These are phyloP conservation scores for Candida arabinofermentans DNA, from an alignment of 805 yeast species.

Conservation along the genomic window DNA sequence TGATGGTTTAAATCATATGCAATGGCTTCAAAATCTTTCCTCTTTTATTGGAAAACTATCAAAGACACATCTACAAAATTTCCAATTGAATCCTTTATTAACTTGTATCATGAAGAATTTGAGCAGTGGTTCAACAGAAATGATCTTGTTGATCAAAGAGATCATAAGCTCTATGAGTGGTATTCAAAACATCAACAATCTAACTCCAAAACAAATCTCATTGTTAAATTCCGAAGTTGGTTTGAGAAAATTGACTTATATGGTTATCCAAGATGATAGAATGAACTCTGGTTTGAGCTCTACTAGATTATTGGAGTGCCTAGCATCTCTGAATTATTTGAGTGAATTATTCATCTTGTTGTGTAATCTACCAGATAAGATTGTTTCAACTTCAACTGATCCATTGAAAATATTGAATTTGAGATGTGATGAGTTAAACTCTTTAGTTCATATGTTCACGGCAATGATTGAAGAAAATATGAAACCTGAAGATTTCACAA, in stretches of 20 bases:
- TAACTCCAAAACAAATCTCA: conserved; percentile 61
- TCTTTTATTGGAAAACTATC: conserved; percentile 74
- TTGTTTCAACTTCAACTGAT: conserved; percentile 36
- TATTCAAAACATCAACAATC: conserved; percentile 61
- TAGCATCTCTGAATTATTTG: conserved; percentile 41
- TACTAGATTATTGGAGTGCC: conserved; percentile 40
- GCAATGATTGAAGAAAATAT: conserved; percentile 55
- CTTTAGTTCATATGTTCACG: conserved; percentile 61
- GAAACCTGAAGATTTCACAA: conserved; percentile 28
- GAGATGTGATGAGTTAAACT: conserved; percentile 66
- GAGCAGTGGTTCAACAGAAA: conserved; percentile 53
- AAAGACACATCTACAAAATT: conserved; percentile 42
- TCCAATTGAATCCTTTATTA: conserved; percentile 63
- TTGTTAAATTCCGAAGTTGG: conserved; percentile 61
- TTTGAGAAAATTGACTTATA: conserved; percentile 51
- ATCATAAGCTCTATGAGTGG: conserved; percentile 75
- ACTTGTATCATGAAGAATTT: conserved; percentile 59
- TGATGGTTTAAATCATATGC: conserved; percentile 76
- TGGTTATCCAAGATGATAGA: conserved; percentile 58
- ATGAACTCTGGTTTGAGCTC: conserved; percentile 46
- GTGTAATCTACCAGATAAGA: conserved; percentile 41
- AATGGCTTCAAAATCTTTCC: conserved; percentile 84
- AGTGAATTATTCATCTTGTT: conserved; percentile 67
- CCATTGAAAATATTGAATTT: conserved; percentile 66
- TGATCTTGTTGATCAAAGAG: conserved; percentile 63